Evolutionary conservation across 768 basidiomycete species (phyloP).

Genomic region (Porpolomopsis calyptriformis): DNA sequence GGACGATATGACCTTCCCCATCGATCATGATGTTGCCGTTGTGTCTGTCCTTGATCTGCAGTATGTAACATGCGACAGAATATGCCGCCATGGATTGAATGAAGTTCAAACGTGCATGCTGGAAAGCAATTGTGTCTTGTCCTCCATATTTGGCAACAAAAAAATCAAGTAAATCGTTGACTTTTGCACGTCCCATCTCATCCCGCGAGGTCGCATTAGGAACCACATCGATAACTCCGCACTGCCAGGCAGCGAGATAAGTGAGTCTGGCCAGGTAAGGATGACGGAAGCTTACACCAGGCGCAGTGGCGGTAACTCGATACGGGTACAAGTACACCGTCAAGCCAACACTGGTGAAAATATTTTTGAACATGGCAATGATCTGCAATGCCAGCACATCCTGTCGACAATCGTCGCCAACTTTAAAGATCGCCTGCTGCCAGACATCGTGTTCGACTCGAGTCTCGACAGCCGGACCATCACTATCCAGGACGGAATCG

Average conservation of each 20-base stretch:
- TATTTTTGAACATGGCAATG: conserved; percentile 99
- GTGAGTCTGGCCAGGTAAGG: background rate
- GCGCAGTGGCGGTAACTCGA: conserved; percentile 91
- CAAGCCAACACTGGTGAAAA: conserved; percentile 82
- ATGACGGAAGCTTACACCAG: conserved; percentile 56
- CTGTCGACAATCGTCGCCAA: conserved; percentile 97
- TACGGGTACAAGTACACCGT: conserved; percentile 92
- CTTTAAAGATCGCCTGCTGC: conserved; percentile 99
- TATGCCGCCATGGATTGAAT: conserved; percentile 99
- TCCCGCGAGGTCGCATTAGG: conserved; percentile 96
- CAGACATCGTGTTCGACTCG: conserved; percentile 74
- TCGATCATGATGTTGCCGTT: conserved; percentile 99
- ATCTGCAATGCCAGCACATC: conserved; percentile 95
- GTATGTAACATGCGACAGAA: conserved; percentile 93
- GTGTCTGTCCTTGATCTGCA: conserved; percentile 98
- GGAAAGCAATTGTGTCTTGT: conserved; percentile 81
- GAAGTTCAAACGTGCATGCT: conserved; percentile 87
- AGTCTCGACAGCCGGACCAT: conserved; percentile 46
- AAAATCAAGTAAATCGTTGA: conserved; percentile 91
- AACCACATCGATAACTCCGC: conserved; percentile 96
- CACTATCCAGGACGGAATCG: conserved; percentile 59
- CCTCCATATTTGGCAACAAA: conserved; percentile 91
- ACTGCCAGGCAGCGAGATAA: conserved; percentile 36
- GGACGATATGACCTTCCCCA: conserved; percentile 92
- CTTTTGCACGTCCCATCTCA: conserved; percentile 98